Percentiles rank a stretch among this genome's conserved stretches.
Conservation (phyloP, 495 filamentous ascomycete species). For the Penicillium atrosanguineum region DNA sequence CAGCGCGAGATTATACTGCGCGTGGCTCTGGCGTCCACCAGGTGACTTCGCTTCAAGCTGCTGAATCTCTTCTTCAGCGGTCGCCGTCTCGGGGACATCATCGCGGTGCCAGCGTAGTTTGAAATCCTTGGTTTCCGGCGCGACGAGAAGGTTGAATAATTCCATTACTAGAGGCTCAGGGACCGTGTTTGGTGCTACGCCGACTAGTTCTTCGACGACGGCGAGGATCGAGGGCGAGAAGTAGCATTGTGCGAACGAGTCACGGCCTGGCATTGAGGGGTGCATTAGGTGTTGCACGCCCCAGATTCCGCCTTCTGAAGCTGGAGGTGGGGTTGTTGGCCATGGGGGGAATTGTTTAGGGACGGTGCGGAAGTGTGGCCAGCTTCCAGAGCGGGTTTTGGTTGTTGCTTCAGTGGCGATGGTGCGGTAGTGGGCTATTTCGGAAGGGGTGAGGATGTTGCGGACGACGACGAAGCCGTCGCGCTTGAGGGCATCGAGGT, state of each 20-base stretch:
- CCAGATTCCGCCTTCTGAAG: constrained; percentile 68
- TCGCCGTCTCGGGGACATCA: constrained; percentile 60
- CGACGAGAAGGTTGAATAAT: constrained; percentile 74
- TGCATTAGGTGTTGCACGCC: constrained; percentile 82
- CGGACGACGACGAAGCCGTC: constrained; percentile 50
- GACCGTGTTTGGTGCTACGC: constrained; percentile 18
- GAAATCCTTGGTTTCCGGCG: constrained; percentile 60
- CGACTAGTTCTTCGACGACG: constrained; percentile 57
- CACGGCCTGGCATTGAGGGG: constrained; percentile 56
- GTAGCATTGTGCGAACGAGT: constrained; percentile 59
- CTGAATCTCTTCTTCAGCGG: constrained; percentile 52
- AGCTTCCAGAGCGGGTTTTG: constrained; percentile 58
- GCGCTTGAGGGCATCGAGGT: constrained; percentile 44
- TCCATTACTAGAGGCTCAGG: constrained; percentile 65
- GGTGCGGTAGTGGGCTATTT: constrained; percentile 52
- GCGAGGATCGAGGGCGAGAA: constrained; percentile 59
- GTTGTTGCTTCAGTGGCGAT: constrained; percentile 52
- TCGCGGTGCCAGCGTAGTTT: constrained; percentile 76
- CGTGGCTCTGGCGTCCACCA: constrained; percentile 53
- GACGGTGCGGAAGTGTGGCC: constrained; percentile 78
- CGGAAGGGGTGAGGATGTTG: constrained; percentile 45
- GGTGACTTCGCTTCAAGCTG: constrained; percentile 44
- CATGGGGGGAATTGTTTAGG: constrained; percentile 87
- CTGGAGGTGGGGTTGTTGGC: constrained; percentile 48
- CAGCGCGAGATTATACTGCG: constrained; percentile 78